Base-by-base conservation (phyloP, 1,139 yeast species). In the Debaryomyces udenii region DNA sequence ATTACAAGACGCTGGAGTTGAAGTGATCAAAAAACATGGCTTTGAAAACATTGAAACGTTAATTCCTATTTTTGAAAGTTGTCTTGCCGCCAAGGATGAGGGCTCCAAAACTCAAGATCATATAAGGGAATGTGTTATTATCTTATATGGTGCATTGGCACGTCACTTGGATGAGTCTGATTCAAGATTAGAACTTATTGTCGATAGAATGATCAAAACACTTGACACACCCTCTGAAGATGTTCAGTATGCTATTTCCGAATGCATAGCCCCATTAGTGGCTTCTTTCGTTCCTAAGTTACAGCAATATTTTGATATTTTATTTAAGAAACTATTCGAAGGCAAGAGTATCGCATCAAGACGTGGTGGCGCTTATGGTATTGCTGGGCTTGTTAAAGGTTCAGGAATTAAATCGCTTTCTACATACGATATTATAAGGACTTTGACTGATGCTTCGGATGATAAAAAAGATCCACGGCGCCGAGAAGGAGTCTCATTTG, bases 361-460 rank as follows among this genome's bases (percentile, higher is more conserved):
- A 59, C 79, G 93, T 51, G 99, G 99, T 56, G 94, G 96, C 1
- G 98, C 99, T 1, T 90, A 87, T 64, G 99, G 98, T 63, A 77
- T 93, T 51, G 87, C 98, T 7, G 99, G 99, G 47, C 66, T 93
- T 35, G 94, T 87, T 9, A 86, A 88, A 57, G 99, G 99, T 45
- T 77, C 81, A 22, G 99, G 98, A 48, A 82, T 94, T 41, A 76
- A 81, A 42, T 76, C 95, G 0, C 67, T 93, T 40, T 76, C 89
- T 3, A 84, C 85, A 37, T 83, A 77, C 56, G 96, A 88, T 54
- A 74, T 93, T 32, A 81, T 90, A 44, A 76, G 96, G 46, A 78
- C 76, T 30, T 68, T 93, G 50, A 76, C 80, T n/a, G 93, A 85
- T 40, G 96, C 96, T 14, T 79, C 94, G 9, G 98, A 91, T 47